Percentiles rank a stretch among this genome's conserved stretches.
Conservation (phyloP, 148 eudicot genomes). For the Rhododendron molle region DNA sequence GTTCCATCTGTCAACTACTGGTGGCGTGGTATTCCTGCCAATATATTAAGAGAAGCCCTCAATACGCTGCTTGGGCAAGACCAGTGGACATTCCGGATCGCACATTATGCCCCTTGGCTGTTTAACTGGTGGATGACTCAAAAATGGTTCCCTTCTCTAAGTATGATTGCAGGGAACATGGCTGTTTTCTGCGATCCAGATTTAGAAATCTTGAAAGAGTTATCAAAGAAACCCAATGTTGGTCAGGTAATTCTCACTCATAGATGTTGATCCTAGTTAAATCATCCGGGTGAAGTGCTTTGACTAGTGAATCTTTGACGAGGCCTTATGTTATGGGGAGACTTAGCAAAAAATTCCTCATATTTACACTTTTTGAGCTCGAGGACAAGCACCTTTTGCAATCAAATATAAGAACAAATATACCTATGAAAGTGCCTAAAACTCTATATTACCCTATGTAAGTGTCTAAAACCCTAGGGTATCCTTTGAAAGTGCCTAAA, state of each 20-base stretch:
- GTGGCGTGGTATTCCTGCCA: constrained; percentile 65
- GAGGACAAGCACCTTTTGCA: too few species aligned
- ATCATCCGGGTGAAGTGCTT: neutral
- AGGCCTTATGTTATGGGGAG: neutral
- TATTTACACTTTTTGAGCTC: too few species aligned
- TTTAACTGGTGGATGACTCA: constrained; percentile 77
- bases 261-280: neutral
- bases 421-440: too few species aligned
- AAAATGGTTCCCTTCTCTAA: constrained; percentile 57
- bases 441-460: too few species aligned
- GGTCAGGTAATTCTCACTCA: constrained; percentile 37
- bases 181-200: constrained; percentile 36
- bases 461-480: too few species aligned
- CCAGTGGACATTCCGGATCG: constrained; percentile 55
- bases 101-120: constrained; percentile 70
- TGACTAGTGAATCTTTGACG: neutral
- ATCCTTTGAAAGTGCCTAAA: too few species aligned
- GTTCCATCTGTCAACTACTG: constrained; percentile 65
- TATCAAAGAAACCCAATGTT: constrained; percentile 27
- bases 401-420: too few species aligned
- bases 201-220: constrained; percentile 41
- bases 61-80: constrained; percentile 31
- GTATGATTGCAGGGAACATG: constrained; percentile 28
- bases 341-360: too few species aligned
- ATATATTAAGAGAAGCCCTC: constrained; percentile 33